Conservation (phyloP, 1,284 basidiomycete species). For the Sporisorium scitamineum region DNA sequence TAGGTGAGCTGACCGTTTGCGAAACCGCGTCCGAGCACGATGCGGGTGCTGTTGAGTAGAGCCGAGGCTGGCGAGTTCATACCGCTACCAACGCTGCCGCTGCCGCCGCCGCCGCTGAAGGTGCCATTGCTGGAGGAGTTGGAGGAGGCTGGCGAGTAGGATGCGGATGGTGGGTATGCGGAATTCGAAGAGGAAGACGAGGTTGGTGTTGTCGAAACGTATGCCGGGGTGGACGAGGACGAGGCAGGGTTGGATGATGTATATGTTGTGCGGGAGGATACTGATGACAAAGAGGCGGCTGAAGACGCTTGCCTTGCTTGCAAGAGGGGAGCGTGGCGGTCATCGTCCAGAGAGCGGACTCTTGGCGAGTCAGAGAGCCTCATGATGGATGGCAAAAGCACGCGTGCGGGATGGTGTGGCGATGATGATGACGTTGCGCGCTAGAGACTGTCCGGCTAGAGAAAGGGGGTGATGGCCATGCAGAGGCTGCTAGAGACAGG, state of each 20-base stretch:
- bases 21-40: slow-evolving; percentile 50
- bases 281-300: slow-evolving; percentile 8
- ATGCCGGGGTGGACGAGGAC: not conserved
- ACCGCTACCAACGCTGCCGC: slow-evolving; percentile 1
- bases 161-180: slow-evolving; percentile 15
- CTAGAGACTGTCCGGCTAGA: slow-evolving; percentile 1
- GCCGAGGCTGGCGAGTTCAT: slow-evolving; percentile 38
- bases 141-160: slow-evolving; percentile 7
- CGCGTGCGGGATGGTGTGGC: not conserved
- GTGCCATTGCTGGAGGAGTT: not conserved
- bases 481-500: slow-evolving; percentile 8
- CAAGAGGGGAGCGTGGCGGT: not conserved
- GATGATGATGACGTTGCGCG: slow-evolving; percentile 1
- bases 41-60: slow-evolving; percentile 48
- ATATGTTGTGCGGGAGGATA: slow-evolving; percentile 3
- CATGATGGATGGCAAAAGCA: slow-evolving; percentile 2
- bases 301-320: slow-evolving; percentile 28
- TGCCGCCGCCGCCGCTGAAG: not conserved
- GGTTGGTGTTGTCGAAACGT: not conserved
- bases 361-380: slow-evolving; percentile 12
- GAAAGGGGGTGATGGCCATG: slow-evolving; percentile 10
- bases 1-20: slow-evolving; percentile 58
- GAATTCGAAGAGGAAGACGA: slow-evolving; percentile 1
- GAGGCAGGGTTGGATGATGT: slow-evolving; percentile 6
- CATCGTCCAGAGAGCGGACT: slow-evolving; percentile 11